phyloP scores from a whole-genome alignment of 1,284 basidiomycete genomes.

The Ganoderma lucidum region DNA sequence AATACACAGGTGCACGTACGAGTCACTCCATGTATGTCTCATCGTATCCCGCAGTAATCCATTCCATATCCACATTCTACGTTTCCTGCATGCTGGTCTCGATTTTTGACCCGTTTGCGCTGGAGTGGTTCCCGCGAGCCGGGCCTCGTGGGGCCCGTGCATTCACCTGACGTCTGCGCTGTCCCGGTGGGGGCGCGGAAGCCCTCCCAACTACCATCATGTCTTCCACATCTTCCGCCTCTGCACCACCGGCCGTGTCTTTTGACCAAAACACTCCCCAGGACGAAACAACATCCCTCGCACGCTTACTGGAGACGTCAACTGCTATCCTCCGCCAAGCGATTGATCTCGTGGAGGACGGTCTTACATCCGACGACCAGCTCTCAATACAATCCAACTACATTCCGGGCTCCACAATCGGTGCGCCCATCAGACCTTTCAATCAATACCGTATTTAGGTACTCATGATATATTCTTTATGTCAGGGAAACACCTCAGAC shows the following conservation, averaged over 20 bases:
- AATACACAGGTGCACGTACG: background rate
- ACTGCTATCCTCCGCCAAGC: slow-evolving; percentile 73
- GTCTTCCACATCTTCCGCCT: slow-evolving; percentile 23
- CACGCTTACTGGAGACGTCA: slow-evolving; percentile 69
- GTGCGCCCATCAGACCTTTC: slow-evolving; percentile 45
- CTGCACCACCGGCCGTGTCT: slow-evolving; percentile 13
- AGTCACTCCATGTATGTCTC: slow-evolving; percentile 10
- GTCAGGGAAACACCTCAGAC: slow-evolving; percentile 82
- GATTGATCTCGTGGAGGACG: slow-evolving; percentile 70
- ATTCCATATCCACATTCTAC: slow-evolving; percentile 14
- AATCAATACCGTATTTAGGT: background rate
- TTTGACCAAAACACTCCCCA: slow-evolving; percentile 11
- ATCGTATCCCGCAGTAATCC: slow-evolving; percentile 3
- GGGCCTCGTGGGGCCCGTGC: slow-evolving; percentile 29
- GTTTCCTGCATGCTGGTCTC: background rate
- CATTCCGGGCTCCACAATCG: slow-evolving; percentile 85
- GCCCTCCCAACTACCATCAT: slow-evolving; percentile 19
- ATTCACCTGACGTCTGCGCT: slow-evolving; percentile 29
- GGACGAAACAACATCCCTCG: slow-evolving; percentile 44
- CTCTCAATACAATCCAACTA: slow-evolving; percentile 70
- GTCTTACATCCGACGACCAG: slow-evolving; percentile 71
- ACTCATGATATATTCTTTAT: slow-evolving; percentile 4
- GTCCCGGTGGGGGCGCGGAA: slow-evolving; percentile 14
- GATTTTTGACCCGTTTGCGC: background rate
- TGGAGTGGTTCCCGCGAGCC: slow-evolving; percentile 14